Evolutionary conservation across 1,139 yeast genomes (phyloP).

Genomic region (Maudiozyma humilis): DNA sequence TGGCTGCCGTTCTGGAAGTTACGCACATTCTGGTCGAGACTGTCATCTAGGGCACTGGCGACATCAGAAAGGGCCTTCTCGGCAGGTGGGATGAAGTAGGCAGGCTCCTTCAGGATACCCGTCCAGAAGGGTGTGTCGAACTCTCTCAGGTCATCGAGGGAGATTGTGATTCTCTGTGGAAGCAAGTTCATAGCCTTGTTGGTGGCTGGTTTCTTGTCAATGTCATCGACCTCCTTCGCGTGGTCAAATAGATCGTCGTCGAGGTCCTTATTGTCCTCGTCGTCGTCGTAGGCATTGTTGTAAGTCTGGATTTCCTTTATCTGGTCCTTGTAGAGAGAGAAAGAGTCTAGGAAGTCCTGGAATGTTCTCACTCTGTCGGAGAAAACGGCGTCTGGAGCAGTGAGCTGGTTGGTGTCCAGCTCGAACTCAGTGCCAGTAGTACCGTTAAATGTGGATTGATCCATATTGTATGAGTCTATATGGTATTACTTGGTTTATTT

Average conservation of each 20-base stretch:
- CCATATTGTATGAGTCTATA: slow-evolving; percentile 4
- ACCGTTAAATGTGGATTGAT: slow-evolving; percentile 5
- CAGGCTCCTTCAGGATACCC: slow-evolving; percentile 69
- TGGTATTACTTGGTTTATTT: background rate
- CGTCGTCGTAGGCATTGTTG: slow-evolving; percentile 15
- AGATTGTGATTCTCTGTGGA: slow-evolving; percentile 60
- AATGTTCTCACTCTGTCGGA: slow-evolving; percentile 82
- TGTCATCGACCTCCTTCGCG: slow-evolving; percentile 24
- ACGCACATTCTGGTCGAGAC: slow-evolving; percentile 5
- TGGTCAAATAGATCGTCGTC: slow-evolving; percentile 36
- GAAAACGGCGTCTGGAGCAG: slow-evolving; percentile 39
- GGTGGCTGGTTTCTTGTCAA: slow-evolving; percentile 4
- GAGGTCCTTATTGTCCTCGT: slow-evolving; percentile 9
- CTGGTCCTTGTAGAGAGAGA: slow-evolving; percentile 56
- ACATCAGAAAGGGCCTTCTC: slow-evolving; percentile 80
- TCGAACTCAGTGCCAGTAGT: slow-evolving; percentile 7
- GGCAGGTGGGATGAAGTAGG: slow-evolving; percentile 83
- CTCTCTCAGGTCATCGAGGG: slow-evolving; percentile 81
- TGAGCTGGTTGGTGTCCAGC: slow-evolving; percentile 7
- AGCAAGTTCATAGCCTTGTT: slow-evolving; percentile 36
- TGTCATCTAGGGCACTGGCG: slow-evolving; percentile 57
- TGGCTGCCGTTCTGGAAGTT: slow-evolving; percentile 9
- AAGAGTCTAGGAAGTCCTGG: slow-evolving; percentile 74
- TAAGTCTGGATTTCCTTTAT: slow-evolving; percentile 43
- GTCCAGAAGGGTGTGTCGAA: slow-evolving; percentile 73